Evolutionary conservation across 2,329 filamentous ascomycete genomes (phyloP), one percentile per base, ranked within the genome.

Genomic region (Epichloe baconii): DNA sequence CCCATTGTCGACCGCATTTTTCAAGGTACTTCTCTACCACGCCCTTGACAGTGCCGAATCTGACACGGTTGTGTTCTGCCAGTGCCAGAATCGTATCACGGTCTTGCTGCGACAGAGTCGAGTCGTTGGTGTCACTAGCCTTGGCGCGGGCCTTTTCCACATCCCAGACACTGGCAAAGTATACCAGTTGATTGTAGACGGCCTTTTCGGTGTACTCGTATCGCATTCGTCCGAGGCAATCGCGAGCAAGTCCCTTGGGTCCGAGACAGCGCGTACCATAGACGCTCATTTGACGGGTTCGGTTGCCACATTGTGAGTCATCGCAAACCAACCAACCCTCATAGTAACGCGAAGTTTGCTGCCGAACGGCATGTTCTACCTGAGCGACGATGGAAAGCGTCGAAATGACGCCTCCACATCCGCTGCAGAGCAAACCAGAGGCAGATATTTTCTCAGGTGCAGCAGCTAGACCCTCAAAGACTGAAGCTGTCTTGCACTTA

Each of bases 151-250:
- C 85, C 69, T 87, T 88, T 55, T 97, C 90, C 3, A 94, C 85
- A 67, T 98, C 90, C 74, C 89, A 98, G 51, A 97, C 69, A 47
- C 78, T 78, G 34, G 85, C 79, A 64, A 90, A 86, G 71, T 95
- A 98, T 50, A 97, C 71, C 41, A 98, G 75, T 69, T 98, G 93
- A 66, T 95, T 97, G 71, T 96, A 97, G 53, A 97, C 77, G 61
- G 85, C 84, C 69, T 93, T 91, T 71, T 97, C 93, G 1, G 79
- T 76, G 62, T 87, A 85, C 69, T 94, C 89, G 65, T 90, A 96
- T 21, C 79, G 73, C 90, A 98, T 97, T 47, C 80, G 80, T 19
- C 93, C 93, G 4, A 83, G 72, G 65, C 93, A 98, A 51, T 88
- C 90, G 51, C 83, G 79, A 0, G 86, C 91, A 3, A 93, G 82